A percentile compares a stretch with the other conserved stretches of the same genome.
These are phyloP conservation scores for Apostasia shenzhenica DNA, from an alignment of 106 monocot genomes.

Conservation along the genomic window DNA sequence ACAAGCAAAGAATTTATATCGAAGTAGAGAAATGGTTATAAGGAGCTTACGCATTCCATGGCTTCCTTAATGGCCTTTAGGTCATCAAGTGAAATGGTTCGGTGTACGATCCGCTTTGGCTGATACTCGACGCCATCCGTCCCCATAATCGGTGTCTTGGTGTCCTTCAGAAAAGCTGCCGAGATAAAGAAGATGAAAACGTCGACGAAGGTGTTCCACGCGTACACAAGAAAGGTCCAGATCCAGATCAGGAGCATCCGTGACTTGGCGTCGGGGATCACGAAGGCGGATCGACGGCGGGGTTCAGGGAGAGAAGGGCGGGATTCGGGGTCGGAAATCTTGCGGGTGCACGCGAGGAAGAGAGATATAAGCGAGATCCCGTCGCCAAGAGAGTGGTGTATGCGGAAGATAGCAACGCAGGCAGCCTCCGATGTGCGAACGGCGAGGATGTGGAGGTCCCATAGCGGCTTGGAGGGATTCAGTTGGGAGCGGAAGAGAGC, in stretches of 20 bases:
- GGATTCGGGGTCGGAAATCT: slow-evolving; percentile 29
- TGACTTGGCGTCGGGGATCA: neutral
- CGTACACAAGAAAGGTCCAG: slow-evolving; percentile 20
- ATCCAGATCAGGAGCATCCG: slow-evolving; percentile 6
- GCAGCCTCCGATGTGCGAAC: slow-evolving; percentile 43
- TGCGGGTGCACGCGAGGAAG: slow-evolving; percentile 59
- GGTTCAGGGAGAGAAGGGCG: slow-evolving; percentile 27
- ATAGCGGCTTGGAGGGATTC: slow-evolving; percentile 40
- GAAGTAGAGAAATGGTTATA: neutral
- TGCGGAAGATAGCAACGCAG: slow-evolving; percentile 32
- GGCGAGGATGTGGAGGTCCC: slow-evolving; percentile 73
- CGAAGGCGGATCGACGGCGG: neutral
- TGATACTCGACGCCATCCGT: slow-evolving; percentile 31
- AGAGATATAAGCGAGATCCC: slow-evolving; percentile 61
- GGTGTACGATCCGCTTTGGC: slow-evolving; percentile 46
- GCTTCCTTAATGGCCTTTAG: slow-evolving; percentile 51
- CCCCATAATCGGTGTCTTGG: slow-evolving; percentile 47
- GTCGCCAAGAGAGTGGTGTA: slow-evolving; percentile 76
- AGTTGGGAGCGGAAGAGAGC: slow-evolving; percentile 22
- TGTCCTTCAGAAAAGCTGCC: slow-evolving; percentile 33
- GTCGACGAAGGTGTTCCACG: slow-evolving; percentile 46
- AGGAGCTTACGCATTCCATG: slow-evolving; percentile 40
- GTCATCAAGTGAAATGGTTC: slow-evolving; percentile 46
- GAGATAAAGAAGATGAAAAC: slow-evolving; percentile 23
- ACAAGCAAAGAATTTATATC: neutral